Evolutionary conservation across 2,329 filamentous ascomycete species (phyloP).

Genomic region (Erysiphe neolycopersici): DNA sequence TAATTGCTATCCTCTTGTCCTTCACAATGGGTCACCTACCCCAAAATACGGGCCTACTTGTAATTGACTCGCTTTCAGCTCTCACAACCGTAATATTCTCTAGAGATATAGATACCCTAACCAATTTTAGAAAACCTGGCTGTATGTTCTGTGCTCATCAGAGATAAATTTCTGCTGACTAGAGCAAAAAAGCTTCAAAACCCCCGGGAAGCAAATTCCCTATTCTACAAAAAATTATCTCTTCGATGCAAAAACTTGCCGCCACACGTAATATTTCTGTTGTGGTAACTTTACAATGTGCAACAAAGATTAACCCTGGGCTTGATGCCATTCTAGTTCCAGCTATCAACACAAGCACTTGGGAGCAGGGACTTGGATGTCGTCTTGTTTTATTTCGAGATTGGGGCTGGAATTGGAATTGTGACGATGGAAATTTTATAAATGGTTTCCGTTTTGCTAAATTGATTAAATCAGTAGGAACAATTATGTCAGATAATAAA

Average conservation of each 20-base stretch:
- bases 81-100: constrained; percentile 56
- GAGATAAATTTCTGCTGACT: not conserved
- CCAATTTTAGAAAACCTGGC: constrained; percentile 6
- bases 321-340: constrained; percentile 44
- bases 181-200: constrained; percentile 4
- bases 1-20: constrained; percentile 46
- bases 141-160: not conserved
- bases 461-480: constrained; percentile 35
- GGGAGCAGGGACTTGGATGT: constrained; percentile 54
- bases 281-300: constrained; percentile 52
- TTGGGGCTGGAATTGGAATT: constrained; percentile 38
- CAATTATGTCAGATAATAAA: constrained; percentile 8
- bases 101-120: constrained; percentile 20
- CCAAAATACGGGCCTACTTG: constrained; percentile 33
- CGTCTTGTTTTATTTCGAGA: constrained; percentile 59
- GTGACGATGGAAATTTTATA: constrained; percentile 16
- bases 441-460: constrained; percentile 32
- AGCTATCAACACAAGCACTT: constrained; percentile 46
- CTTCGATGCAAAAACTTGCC: constrained; percentile 48
- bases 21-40: constrained; percentile 38
- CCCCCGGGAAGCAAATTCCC: constrained; percentile 15
- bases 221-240: constrained; percentile 33
- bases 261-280: constrained; percentile 46
- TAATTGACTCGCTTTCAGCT: constrained; percentile 55
- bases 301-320: constrained; percentile 48